Base-by-base conservation (phyloP, 108 stramenopile genomes). In the Skeletonema marinoi region DNA sequence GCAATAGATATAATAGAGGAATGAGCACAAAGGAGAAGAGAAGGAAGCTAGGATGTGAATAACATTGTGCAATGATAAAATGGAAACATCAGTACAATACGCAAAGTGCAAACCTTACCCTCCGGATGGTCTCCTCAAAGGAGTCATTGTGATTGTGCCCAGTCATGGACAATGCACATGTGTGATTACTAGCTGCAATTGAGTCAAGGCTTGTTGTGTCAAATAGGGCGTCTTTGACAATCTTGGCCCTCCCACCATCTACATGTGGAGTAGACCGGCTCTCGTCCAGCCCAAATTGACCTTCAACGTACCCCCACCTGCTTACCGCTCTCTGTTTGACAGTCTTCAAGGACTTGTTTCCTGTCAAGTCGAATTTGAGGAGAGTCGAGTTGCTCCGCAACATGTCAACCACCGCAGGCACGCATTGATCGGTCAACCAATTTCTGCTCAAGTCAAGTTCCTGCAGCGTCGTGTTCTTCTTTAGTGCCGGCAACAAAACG, bases 321-420 rank as follows among this genome's bases (percentile, higher is more conserved):
- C 38, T 3, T 7, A 3, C 8, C 8, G 39, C 39, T 64, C 63
- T 64, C 38, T 8, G 8, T 13, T 35, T 6, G 54, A 29, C 54
- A 29, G 19, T 64, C 63, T 64, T 64, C 35, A 64, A 19, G 1
- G 31, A 30, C 35, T 64, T 64, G 63, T 64, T 64, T 35, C 29
- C 29, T 6, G 30, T 38, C 41, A 64, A 39, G 63, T 64, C 32
- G n/a, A 64, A 64, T 2, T 9, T 12, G 35, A 64, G 63, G 7
- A 64, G 63, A 39, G 63, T 11, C 25, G 63, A 64, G 32, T 64
- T 64, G 63, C 38, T 64, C 63, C 11, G 63, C 63, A 64, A 39
- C 41, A 64, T 35, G 19, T 64, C 63, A 12, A 64, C 10, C 14
- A 64, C 63, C 21, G 32, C 32, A 17, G 63, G 63, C 32, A 6